Conservation (phyloP, 169 alveolate genomes). For the Plasmodium berghei region DNA sequence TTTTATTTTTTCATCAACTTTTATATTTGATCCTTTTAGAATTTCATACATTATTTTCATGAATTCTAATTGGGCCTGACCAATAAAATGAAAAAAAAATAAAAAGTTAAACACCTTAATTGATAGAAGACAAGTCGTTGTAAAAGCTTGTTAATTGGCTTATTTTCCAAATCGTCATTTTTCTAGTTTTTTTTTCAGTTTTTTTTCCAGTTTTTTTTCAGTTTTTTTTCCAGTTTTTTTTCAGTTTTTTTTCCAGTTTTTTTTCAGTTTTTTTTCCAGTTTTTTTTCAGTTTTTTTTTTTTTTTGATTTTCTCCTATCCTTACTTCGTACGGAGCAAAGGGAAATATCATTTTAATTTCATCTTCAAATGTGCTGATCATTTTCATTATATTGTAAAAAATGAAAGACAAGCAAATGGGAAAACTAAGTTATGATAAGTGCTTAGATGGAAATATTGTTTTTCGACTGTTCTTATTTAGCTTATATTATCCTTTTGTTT, state of each 20-base stretch:
- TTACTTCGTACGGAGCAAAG: slow-evolving; percentile 42
- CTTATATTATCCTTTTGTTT: too few relatives aligned
- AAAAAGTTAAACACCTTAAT: not conserved
- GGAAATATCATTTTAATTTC: slow-evolving; percentile 40
- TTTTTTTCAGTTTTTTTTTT: not conserved
- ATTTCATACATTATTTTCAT: slow-evolving; percentile 39
- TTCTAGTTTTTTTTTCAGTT: not conserved
- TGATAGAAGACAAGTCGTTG: not conserved
- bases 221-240: too few relatives aligned
- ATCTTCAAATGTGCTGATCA: slow-evolving; percentile 14
- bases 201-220: not conserved
- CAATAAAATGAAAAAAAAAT: slow-evolving; percentile 10
- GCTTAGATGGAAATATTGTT: too few relatives aligned
- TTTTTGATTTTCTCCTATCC: not conserved
- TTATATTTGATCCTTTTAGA: slow-evolving; percentile 19
- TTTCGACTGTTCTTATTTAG: too few relatives aligned
- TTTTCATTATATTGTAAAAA: not conserved
- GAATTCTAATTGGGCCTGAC: slow-evolving; percentile 35
- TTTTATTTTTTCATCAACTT: slow-evolving; percentile 6
- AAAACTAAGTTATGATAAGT: too few relatives aligned
- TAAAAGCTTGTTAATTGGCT: not conserved
- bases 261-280: not conserved
- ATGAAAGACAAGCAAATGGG: not conserved
- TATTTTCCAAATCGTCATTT: not conserved
- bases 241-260: too few relatives aligned